Evolutionary conservation across 1,284 basidiomycete genomes (phyloP), one percentile per base, ranked within the genome.

Genomic region (Gymnopus androsaceus): DNA sequence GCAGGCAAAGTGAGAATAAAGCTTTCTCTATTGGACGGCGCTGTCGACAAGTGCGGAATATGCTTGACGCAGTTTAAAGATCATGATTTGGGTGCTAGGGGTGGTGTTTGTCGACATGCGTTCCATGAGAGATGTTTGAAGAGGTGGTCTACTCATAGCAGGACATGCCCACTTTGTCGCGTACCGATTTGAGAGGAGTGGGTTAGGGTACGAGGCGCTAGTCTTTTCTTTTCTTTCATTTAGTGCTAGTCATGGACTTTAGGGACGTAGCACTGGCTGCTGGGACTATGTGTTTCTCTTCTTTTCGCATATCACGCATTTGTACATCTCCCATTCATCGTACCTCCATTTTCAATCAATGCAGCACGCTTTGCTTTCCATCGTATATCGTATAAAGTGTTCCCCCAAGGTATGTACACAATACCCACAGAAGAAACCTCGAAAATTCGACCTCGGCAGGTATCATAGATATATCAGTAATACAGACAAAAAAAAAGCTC

Each of bases 1-100:
- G 82, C 88, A 60, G 92, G 92, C 9, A 85, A 87, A 51, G 78
- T 87, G 55, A 94, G 92, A 73, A 70, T 92, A 56, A 94, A 93
- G 72, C 71, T 93, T 47, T 77, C 78, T 19, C 72, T 93, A 28
- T 72, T 90, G n/a, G 92, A 88, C 23, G 77, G 83, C 9, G 68
- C 80, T 1, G 90, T 95, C 27, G 85, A 90, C 61, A 85, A 84
- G 63, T 95, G 93, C 66, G 82, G 85, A 25, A 87, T 94, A 47
- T 95, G 93, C 68, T 71, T 91, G 62, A 78, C 77, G 49, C 89
- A 91, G 72, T 95, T 93, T 74, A 84, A 79, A 65, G 79, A 79
- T 12, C 80, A 73, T 5, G 73, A 75, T 57, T 79, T 77, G 12
- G 90, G 82, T 2, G 82, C 82, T 49, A 67, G 90, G 64, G 79